Evolutionary conservation across 1,139 yeast species (phyloP), one percentile per base, ranked within the genome.

Genomic region (Lodderomyces oxycetoniae): DNA sequence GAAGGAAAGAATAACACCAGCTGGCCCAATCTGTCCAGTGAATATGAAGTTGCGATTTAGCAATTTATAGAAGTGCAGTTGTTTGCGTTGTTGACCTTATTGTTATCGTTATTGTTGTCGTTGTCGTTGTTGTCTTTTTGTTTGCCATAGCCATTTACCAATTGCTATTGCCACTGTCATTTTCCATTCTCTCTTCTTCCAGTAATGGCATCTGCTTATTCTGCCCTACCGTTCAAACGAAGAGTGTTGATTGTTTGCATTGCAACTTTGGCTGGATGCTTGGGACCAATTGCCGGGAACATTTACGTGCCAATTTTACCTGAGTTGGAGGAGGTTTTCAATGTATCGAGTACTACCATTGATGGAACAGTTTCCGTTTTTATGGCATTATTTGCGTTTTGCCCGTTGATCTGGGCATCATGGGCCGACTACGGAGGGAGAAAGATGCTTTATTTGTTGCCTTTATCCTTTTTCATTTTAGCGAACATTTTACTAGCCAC

Each of bases 301-400:
- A 74, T 76, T 21, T 77, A 75, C 45, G 69, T 76, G 16, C 82
- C 83, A 2, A 59, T 77, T 3, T 50, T 77, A 13, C 79, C 80
- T 1, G 52, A 64, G 11, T 52, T 77, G 17, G 61, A 66, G 40
- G 45, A 52, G 3, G 68, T 61, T 2, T 72, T 74, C 40, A 29
- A 57, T 3, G 69, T 61, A 2, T 65, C 74, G 1, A 53, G 63
- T 3, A 57, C 75, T 0, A 52, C 67, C 0, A 71, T 76, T 24
- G 74, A 76, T 51, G 78, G 78, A 16, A 75, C 83, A 0, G 80
- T 77, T 0, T 68, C 82, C 0, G 76, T 71, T 0, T 75, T 77
- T 40, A 75, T 77, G 80, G 72, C 60, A 3, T 67, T 65, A 2
- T 74, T 72, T 55, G 77, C 77, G 12, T 51, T 74, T 32, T 71